Conservation (phyloP, 495 filamentous ascomycete genomes). For the Neurospora tetraspora region DNA sequence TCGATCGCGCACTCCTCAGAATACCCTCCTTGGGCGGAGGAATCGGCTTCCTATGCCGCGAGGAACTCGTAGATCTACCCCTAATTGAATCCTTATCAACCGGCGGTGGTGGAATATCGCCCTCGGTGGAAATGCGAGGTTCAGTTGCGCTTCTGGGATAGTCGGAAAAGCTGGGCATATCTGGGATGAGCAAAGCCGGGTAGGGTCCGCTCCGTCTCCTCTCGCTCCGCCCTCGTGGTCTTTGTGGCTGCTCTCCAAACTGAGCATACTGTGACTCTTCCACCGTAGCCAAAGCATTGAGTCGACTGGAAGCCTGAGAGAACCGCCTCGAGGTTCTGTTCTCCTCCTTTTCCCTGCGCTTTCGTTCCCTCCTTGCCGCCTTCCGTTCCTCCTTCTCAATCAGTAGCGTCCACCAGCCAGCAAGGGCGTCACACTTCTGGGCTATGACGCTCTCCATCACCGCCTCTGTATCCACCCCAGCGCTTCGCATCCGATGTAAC, state of each 20-base stretch:
- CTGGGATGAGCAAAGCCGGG: constrained; percentile 40
- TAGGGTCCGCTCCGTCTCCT: constrained; percentile 40
- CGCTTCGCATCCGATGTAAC: constrained; percentile 85
- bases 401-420: constrained; percentile 92
- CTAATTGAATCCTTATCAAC: constrained; percentile 71
- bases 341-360: constrained; percentile 79
- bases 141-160: constrained; percentile 26
- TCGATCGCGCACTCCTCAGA: constrained; percentile 49
- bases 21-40: constrained; percentile 76
- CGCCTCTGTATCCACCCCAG: constrained; percentile 86
- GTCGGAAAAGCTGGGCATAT: constrained; percentile 54
- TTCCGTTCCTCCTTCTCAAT: constrained; percentile 96
- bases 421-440: constrained; percentile 77
- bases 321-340: constrained; percentile 70
- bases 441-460: constrained; percentile 91
- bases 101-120: constrained; percentile 49
- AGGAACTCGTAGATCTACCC: constrained; percentile 49
- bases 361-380: constrained; percentile 69
- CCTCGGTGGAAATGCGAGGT: constrained; percentile 26
- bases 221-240: constrained; percentile 45
- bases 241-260: constrained; percentile 35
- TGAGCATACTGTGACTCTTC: constrained; percentile 45
- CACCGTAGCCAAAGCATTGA: constrained; percentile 69
- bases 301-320: constrained; percentile 74
- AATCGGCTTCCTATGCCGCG: constrained; percentile 56